These are phyloP conservation scores for Rosa hybrid DNA, from an alignment of 331 rosid genomes.

Conservation along the genomic window DNA sequence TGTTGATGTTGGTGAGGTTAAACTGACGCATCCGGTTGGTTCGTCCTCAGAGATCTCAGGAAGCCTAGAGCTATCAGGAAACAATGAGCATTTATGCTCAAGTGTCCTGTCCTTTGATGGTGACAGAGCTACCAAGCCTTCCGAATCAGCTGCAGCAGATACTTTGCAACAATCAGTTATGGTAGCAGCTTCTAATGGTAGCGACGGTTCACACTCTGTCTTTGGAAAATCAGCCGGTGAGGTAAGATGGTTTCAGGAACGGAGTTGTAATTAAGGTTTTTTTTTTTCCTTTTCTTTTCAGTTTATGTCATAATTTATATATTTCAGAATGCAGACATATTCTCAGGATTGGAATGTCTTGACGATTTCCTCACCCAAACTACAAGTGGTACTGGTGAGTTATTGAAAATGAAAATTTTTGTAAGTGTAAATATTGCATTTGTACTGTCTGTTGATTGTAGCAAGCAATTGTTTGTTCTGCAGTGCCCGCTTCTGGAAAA, in stretches of 20 bases:
- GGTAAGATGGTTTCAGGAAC: slow-evolving; percentile 16
- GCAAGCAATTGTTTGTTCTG: not conserved
- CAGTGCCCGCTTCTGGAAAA: not conserved
- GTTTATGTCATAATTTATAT: not conserved
- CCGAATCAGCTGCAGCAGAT: slow-evolving; percentile 5
- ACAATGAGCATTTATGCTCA: not conserved
- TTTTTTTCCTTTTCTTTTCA: not conserved
- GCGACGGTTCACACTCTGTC: slow-evolving; percentile 16
- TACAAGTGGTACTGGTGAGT: slow-evolving; percentile 24
- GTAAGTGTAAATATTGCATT: not conserved
- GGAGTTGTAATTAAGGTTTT: not conserved
- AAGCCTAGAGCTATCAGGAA: slow-evolving; percentile 13
- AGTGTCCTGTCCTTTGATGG: slow-evolving; percentile 2
- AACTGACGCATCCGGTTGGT: slow-evolving; percentile 5
- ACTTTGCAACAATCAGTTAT: slow-evolving; percentile 6
- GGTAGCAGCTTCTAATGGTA: slow-evolving; percentile 23
- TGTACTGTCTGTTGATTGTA: not conserved
- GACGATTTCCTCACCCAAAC: slow-evolving; percentile 40
- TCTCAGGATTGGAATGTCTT: slow-evolving; percentile 35
- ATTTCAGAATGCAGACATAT: slow-evolving; percentile 45
- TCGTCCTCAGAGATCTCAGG: slow-evolving; percentile 15
- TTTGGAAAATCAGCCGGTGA: slow-evolving; percentile 22
- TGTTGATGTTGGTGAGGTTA: slow-evolving; percentile 15
- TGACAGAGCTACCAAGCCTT: not conserved
- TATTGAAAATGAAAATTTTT: not conserved